These are phyloP conservation scores for Lasiodiplodia theobromae DNA, from an alignment of 2,329 filamentous ascomycete species.

Conservation along the genomic window DNA sequence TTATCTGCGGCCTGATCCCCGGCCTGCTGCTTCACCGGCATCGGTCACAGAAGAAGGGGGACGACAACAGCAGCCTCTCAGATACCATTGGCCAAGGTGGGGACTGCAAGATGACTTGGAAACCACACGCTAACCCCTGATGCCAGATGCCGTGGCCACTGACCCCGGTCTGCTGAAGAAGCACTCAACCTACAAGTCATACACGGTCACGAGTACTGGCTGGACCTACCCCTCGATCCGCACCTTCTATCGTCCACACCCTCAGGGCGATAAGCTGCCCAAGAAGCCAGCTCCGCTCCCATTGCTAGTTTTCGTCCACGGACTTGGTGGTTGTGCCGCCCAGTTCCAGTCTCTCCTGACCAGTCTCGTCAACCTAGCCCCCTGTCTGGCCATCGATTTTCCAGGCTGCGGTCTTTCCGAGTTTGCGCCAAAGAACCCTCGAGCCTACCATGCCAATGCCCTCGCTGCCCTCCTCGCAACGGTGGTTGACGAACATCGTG, in stretches of 20 bases:
- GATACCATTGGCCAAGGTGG: slow-evolving; percentile 28
- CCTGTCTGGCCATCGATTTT: slow-evolving; percentile 87
- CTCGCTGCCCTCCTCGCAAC: slow-evolving; percentile 76
- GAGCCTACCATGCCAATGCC: slow-evolving; percentile 79
- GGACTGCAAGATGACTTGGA: slow-evolving; percentile 7
- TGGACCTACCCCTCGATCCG: slow-evolving; percentile 78
- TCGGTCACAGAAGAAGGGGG: slow-evolving; percentile 33
- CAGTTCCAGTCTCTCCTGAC: slow-evolving; percentile 85
- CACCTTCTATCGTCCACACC: slow-evolving; percentile 83
- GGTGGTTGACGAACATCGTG: slow-evolving; percentile 76
- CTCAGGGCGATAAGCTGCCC: slow-evolving; percentile 82
- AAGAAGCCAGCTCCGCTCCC: slow-evolving; percentile 76
- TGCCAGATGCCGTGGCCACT: slow-evolving; percentile 58
- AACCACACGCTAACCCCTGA: slow-evolving; percentile 18
- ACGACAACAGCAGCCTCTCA: slow-evolving; percentile 31
- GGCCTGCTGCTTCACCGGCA: slow-evolving; percentile 43
- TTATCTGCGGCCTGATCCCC: slow-evolving; percentile 46
- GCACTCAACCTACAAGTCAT: slow-evolving; percentile 74
- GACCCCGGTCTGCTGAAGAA: slow-evolving; percentile 84
- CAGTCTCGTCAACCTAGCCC: slow-evolving; percentile 81
- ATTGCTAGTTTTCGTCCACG: slow-evolving; percentile 89
- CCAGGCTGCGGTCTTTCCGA: slow-evolving; percentile 86
- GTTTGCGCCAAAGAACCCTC: slow-evolving; percentile 74
- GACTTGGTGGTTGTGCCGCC: slow-evolving; percentile 87
- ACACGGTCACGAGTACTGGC: slow-evolving; percentile 69